These are phyloP conservation scores for Pichia kudriavzevii DNA, from an alignment of 1,139 yeast species.

Conservation along the genomic window DNA sequence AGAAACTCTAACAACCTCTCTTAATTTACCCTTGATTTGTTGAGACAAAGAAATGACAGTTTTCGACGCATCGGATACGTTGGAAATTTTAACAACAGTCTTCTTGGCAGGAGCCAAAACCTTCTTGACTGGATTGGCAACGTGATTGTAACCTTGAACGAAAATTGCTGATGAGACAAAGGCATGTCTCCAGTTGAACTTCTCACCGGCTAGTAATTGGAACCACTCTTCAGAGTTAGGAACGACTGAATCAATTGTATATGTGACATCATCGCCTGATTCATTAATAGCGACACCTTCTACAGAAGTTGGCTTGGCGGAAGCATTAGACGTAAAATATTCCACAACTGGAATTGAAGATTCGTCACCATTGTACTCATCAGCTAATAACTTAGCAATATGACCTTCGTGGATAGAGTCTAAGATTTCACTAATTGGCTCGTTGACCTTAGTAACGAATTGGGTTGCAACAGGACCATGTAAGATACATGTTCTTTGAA, in stretches of 20 bases:
- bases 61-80: conserved; percentile 44
- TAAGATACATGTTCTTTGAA: conserved; percentile 94
- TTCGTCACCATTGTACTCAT: conserved; percentile 62
- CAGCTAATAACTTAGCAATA: conserved; percentile 58
- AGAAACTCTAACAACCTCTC: conserved; percentile 61
- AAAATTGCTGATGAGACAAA: conserved; percentile 70
- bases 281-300: conserved; percentile 34
- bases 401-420: conserved; percentile 90
- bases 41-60: conserved; percentile 62
- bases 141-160: conserved; percentile 79
- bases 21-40: conserved; percentile 61
- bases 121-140: conserved; percentile 68
- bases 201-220: conserved; percentile 68
- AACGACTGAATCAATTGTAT: conserved; percentile 39
- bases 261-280: conserved; percentile 31
- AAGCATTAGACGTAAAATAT: conserved; percentile 51
- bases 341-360: conserved; percentile 79
- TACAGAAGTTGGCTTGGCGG: conserved; percentile 28
- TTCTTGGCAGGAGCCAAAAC: conserved; percentile 71
- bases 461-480: conserved; percentile 99
- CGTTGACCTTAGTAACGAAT: conserved; percentile 77
- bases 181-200: conserved; percentile 87
- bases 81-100: conserved; percentile 55
- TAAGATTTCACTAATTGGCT: conserved; percentile 85
- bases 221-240: conserved; percentile 62